phyloP scores from a whole-genome alignment of 1,284 basidiomycete genomes.

The Tilletia caries region DNA sequence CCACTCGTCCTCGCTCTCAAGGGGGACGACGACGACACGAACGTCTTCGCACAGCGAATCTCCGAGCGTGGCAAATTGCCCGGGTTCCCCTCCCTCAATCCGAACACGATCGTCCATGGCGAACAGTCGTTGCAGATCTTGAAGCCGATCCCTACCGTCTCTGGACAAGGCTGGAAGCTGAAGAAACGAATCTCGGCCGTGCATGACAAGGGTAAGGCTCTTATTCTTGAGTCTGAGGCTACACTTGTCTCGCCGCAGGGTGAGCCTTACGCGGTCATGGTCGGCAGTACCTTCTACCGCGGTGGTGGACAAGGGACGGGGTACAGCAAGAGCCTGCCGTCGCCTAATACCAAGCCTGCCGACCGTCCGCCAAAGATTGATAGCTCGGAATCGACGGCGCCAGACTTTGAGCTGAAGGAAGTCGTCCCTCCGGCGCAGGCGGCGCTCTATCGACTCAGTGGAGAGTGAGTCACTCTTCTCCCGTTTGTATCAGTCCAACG shows the following conservation, averaged over 20 bases:
- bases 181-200: slow-evolving; percentile 34
- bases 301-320: slow-evolving; percentile 43
- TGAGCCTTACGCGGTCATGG: slow-evolving; percentile 35
- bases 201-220: slow-evolving; percentile 37
- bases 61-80: slow-evolving; percentile 25
- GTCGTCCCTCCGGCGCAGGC: slow-evolving; percentile 25
- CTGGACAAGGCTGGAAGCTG: slow-evolving; percentile 43
- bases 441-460: slow-evolving; percentile 39
- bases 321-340: slow-evolving; percentile 25
- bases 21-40: slow-evolving; percentile 39
- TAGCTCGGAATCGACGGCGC: slow-evolving; percentile 28
- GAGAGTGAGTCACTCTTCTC: slow-evolving; percentile 22
- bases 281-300: slow-evolving; percentile 41
- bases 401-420: slow-evolving; percentile 8
- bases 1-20: slow-evolving; percentile 53
- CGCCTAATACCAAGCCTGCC: slow-evolving; percentile 27
- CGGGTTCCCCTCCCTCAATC: slow-evolving; percentile 47
- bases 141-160: slow-evolving; percentile 38
- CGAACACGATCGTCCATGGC: slow-evolving; percentile 55
- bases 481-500: background rate
- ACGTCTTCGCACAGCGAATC: slow-evolving; percentile 49
- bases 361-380: slow-evolving; percentile 28
- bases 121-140: slow-evolving; percentile 54
- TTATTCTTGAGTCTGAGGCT: slow-evolving; percentile 42
- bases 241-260: slow-evolving; percentile 37